A percentile compares a stretch with the other conserved stretches of the same genome.
Conservation (phyloP, 805 yeast genomes). For the Millerozyma acaciae region DNA sequence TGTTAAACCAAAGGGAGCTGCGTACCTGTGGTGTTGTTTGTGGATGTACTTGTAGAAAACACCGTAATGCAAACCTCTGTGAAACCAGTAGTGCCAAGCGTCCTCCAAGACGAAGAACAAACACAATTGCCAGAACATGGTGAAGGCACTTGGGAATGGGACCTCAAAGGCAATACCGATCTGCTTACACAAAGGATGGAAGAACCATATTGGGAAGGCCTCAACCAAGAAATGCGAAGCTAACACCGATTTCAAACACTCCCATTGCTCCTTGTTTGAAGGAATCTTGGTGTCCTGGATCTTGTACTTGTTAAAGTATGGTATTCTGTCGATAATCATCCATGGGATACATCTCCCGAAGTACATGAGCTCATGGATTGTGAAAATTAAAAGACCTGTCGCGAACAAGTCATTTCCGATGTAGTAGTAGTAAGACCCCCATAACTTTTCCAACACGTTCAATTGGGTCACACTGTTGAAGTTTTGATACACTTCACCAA, state of each 20-base stretch:
- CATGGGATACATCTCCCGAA: slow-evolving; percentile 60
- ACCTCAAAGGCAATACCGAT: slow-evolving; percentile 48
- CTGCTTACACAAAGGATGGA: slow-evolving; percentile 51
- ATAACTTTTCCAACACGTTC: slow-evolving; percentile 41
- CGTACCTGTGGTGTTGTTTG: slow-evolving; percentile 58
- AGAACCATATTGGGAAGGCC: slow-evolving; percentile 60
- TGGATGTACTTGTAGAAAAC: slow-evolving; percentile 54
- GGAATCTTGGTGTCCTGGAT: slow-evolving; percentile 53
- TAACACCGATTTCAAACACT: slow-evolving; percentile 54
- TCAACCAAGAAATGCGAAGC: slow-evolving; percentile 56
- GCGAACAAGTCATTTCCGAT: slow-evolving; percentile 54
- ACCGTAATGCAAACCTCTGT: slow-evolving; percentile 53
- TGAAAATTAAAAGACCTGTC: slow-evolving; percentile 52
- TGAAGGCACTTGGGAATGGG: slow-evolving; percentile 47
- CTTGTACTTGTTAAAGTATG: slow-evolving; percentile 50
- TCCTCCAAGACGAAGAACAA: slow-evolving; percentile 53
- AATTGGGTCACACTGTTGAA: slow-evolving; percentile 26
- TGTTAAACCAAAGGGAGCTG: slow-evolving; percentile 60
- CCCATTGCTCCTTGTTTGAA: slow-evolving; percentile 57
- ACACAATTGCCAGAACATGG: slow-evolving; percentile 43
- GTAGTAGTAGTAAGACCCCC: slow-evolving; percentile 56
- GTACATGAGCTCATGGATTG: slow-evolving; percentile 53
- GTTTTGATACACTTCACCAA: slow-evolving; percentile 24
- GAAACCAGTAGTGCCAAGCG: slow-evolving; percentile 60
- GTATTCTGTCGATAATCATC: slow-evolving; percentile 51